Evolutionary conservation across 169 alveolate genomes (phyloP), one percentile per base, ranked within the genome.

Genomic region (Cryptosporidium parvum): DNA sequence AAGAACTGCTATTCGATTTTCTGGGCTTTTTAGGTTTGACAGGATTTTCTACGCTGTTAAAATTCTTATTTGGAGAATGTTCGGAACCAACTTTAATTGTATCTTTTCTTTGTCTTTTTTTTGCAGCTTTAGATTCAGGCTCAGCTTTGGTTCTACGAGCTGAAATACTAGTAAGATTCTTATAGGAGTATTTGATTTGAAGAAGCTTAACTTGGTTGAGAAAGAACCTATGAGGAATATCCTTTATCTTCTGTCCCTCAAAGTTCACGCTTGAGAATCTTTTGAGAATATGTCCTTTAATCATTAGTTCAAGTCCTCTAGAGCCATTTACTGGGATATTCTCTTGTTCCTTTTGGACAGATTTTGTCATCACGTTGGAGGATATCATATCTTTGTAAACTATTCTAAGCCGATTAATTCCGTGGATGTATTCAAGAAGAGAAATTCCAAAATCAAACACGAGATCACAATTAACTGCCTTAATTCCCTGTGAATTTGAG

Each of bases 191-290:
- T 37, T 80, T 80, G 21, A 62, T 35, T 80, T 80, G 89, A 12
- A 80, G 62, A n/a, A 80, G 89, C 21, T 48, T 59, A 10, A 80
- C 14, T 80, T 80, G 89, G 35, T 80, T 80, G 9, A 80, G 75
- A 26, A 80, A 80, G 75, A 61, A 80, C 26, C 89, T 80, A n/a
- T 80, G 75, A 12, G 89, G 89, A 65, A 80, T 80, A 31, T 80
- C 89, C 26, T 80, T 80, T 18, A 80, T 23, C 33, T 80, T 80
- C 39, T 80, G 89, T 10, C 89, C 89, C 45, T 80, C 75, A 44
- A 44, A 80, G 8, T 31, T 10, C 14, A 80, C 62, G 37, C 31
- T 65, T 42, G 73, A 65, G 37, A 80, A 62, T 0, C 89, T 59
- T 39, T 80, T 80, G 16, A 80, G 51, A 80, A 80, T 80, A 48